Percentiles rank a stretch among this genome's conserved stretches.
Conservation (phyloP, 1,284 basidiomycete species). For the Heterobasidion occidentale region DNA sequence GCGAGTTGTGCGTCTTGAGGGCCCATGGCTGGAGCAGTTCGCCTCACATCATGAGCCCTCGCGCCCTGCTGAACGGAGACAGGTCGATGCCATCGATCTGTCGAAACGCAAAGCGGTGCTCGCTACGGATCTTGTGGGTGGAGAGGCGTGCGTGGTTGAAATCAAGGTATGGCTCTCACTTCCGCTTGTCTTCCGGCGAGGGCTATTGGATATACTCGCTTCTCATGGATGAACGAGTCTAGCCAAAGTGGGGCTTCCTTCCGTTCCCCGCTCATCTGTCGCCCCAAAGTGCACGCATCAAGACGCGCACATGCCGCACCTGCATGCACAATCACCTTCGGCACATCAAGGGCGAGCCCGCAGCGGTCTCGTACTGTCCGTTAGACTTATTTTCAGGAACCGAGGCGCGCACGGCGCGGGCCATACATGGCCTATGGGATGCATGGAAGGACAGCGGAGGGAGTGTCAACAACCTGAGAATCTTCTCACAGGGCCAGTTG, state of each 20-base stretch:
- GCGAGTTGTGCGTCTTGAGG: constrained; percentile 41
- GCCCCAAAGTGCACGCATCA: constrained; percentile 44
- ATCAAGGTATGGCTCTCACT: constrained; percentile 61
- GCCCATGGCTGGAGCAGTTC: constrained; percentile 57
- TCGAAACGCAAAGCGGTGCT: constrained; percentile 49
- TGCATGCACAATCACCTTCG: constrained; percentile 77
- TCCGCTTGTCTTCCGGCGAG: not conserved
- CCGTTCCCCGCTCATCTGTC: constrained; percentile 58
- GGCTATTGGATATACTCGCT: not conserved
- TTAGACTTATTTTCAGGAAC: constrained; percentile 80
- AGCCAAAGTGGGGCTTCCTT: constrained; percentile 96
- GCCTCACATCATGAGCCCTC: constrained; percentile 33
- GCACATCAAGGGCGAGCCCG: constrained; percentile 27
- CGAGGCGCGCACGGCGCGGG: constrained; percentile 44
- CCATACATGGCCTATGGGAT: constrained; percentile 66
- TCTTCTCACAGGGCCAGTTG: constrained; percentile 63
- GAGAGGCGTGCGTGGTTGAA: constrained; percentile 62
- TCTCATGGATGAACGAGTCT: constrained; percentile 3
- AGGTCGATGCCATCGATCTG: constrained; percentile 51
- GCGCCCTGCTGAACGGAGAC: constrained; percentile 49
- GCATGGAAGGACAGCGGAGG: constrained; percentile 61
- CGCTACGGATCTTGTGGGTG: constrained; percentile 69
- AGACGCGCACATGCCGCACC: constrained; percentile 74
- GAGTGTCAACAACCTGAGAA: constrained; percentile 69
- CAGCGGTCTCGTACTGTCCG: constrained; percentile 69